A percentile compares a stretch with the other conserved stretches of the same genome.
phyloP scores from a whole-genome alignment of 1,284 basidiomycete genomes.

The Cystobasidium slooffiae region DNA sequence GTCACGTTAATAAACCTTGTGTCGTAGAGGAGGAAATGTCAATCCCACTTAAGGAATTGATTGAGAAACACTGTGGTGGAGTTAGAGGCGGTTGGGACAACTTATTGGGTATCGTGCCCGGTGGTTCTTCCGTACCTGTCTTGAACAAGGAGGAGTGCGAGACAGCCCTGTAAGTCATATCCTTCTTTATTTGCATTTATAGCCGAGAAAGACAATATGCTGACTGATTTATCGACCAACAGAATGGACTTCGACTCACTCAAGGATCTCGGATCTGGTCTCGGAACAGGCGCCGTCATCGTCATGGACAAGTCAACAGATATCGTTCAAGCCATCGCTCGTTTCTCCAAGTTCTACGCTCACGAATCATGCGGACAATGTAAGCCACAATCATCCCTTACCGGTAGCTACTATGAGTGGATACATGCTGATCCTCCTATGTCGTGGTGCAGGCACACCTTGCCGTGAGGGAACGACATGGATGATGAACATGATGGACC shows the following conservation, averaged over 20 bases:
- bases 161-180: conserved; percentile 74
- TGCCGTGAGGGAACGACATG: conserved; percentile 82
- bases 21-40: conserved; percentile 99
- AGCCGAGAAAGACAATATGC: neutral
- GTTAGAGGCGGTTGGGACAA: conserved; percentile 96
- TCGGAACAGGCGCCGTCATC: conserved; percentile 97
- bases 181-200: conserved; percentile 19
- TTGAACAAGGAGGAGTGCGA: conserved; percentile 79
- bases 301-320: conserved; percentile 99
- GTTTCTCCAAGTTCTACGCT: conserved; percentile 95
- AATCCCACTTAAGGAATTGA: conserved; percentile 87
- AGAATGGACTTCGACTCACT: conserved; percentile 99
- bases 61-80: conserved; percentile 97
- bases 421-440: neutral
- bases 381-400: too few relatives aligned
- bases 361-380: conserved; percentile 99
- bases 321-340: conserved; percentile 87
- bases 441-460: conserved; percentile 27
- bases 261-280: conserved; percentile 89
- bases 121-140: conserved; percentile 94
- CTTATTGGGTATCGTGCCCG: conserved; percentile 89
- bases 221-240: neutral
- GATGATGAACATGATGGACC: conserved; percentile 99
- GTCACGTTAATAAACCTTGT: conserved; percentile 97
- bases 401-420: too few relatives aligned